Evolutionary conservation across 805 yeast species (phyloP).

Genomic region (Metschnikowia lochheadii): DNA sequence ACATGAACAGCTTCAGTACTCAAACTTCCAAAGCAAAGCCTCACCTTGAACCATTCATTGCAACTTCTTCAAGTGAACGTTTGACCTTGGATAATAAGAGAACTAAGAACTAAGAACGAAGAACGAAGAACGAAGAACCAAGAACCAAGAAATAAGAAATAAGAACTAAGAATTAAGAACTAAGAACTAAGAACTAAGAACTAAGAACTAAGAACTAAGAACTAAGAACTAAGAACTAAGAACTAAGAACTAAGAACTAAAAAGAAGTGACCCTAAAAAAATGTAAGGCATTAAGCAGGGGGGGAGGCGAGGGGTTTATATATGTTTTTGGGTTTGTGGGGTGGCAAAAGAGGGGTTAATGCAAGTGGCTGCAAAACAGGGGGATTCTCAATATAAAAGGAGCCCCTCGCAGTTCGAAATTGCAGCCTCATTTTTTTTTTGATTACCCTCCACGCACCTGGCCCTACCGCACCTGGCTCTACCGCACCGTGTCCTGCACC

Average conservation of each 20-base stretch:
- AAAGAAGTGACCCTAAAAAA: neutral
- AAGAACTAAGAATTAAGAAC: too few relatives aligned
- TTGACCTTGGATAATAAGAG: too few relatives aligned
- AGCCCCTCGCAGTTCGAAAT: neutral
- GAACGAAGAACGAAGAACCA: too few relatives aligned
- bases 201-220: too few relatives aligned
- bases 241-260: too few relatives aligned
- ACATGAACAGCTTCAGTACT: too few relatives aligned
- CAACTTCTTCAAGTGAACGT: neutral
- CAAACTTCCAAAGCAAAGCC: too few relatives aligned
- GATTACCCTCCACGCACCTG: neutral
- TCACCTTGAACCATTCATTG: neutral
- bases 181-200: too few relatives aligned
- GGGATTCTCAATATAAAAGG: neutral
- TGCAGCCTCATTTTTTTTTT: neutral
- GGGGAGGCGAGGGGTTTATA: neutral
- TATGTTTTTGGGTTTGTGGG: neutral
- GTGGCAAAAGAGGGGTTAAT: neutral
- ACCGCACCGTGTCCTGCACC: neutral
- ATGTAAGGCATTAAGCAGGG: neutral
- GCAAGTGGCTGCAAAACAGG: constrained; percentile 2
- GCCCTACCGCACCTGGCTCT: neutral
- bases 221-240: too few relatives aligned
- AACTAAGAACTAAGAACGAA: too few relatives aligned
- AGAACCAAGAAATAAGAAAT: too few relatives aligned